phyloP scores from a whole-genome alignment of 139 green algal species.

The Picochlorum sp. region DNA sequence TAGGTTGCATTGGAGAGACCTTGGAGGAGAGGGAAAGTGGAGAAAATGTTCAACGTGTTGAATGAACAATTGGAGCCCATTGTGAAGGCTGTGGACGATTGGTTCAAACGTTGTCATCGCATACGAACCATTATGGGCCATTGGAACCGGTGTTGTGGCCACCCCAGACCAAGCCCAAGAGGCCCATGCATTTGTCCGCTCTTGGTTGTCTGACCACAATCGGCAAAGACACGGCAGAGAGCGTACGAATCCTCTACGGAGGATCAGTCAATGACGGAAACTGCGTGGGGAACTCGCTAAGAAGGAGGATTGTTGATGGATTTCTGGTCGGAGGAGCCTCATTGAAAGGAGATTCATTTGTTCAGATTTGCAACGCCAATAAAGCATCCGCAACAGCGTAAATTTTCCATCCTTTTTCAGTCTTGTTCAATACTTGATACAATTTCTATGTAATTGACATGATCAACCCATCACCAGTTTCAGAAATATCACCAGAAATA shows the following conservation, averaged over 20 bases:
- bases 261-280: conserved; percentile 83
- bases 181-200: conserved; percentile 83
- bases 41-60: conserved; percentile 51
- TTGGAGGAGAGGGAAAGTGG: conserved; percentile 82
- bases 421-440: not conserved
- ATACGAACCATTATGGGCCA: conserved; percentile 98
- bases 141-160: conserved; percentile 78
- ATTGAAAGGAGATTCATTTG: conserved; percentile 78
- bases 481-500: conserved; percentile 59
- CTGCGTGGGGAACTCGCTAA: conserved; percentile 63
- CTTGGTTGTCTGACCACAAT: conserved; percentile 72
- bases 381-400: conserved; percentile 6
- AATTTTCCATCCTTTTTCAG: not conserved
- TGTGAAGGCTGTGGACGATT: conserved; percentile 52
- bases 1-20: conserved; percentile 97
- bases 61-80: conserved; percentile 56
- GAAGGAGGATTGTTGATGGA: conserved; percentile 87
- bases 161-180: conserved; percentile 78
- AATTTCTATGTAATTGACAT: not conserved
- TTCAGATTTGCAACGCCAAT: conserved; percentile 73
- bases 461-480: conserved; percentile 70
- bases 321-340: conserved; percentile 97
- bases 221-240: conserved; percentile 34
- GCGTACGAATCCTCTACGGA: conserved; percentile 78
- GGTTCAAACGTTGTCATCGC: conserved; percentile 88